Evolutionary conservation across 1,284 basidiomycete species (phyloP).

Genomic region (Xanthoconium separans): DNA sequence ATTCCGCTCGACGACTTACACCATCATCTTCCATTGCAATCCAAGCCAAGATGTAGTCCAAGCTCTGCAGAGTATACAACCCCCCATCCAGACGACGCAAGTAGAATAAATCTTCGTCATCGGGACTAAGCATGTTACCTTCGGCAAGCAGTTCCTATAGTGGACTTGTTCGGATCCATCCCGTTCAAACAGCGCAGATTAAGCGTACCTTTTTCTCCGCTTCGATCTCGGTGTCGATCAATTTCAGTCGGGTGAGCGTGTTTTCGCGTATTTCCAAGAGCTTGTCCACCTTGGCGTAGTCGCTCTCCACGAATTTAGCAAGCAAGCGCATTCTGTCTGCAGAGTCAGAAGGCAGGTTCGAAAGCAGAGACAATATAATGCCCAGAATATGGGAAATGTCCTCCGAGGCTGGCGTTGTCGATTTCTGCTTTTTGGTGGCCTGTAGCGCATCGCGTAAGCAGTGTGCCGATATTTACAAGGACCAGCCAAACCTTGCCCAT

Average conservation of each 20-base stretch:
- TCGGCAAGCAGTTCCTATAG: slow-evolving; percentile 55
- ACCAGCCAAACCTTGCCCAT: slow-evolving; percentile 80
- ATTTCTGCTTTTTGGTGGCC: slow-evolving; percentile 62
- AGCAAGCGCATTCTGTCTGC: slow-evolving; percentile 79
- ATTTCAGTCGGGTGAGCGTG: slow-evolving; percentile 57
- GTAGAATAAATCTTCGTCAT: slow-evolving; percentile 80
- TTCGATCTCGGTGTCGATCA: slow-evolving; percentile 63
- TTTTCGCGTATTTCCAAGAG: slow-evolving; percentile 84
- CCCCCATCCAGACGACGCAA: slow-evolving; percentile 83
- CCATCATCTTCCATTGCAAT: slow-evolving; percentile 98
- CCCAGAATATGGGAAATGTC: slow-evolving; percentile 87
- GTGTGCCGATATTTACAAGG: neutral
- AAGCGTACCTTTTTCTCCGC: slow-evolving; percentile 60
- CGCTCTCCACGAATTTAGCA: slow-evolving; percentile 89
- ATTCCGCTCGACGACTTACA: slow-evolving; percentile 45
- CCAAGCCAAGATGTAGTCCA: slow-evolving; percentile 95
- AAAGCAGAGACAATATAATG: slow-evolving; percentile 86
- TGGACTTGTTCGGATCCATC: neutral
- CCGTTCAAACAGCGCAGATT: neutral
- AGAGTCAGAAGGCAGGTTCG: slow-evolving; percentile 87
- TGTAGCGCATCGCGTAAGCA: slow-evolving; percentile 21
- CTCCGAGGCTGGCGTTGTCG: slow-evolving; percentile 65
- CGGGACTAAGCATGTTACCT: slow-evolving; percentile 57
- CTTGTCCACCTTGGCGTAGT: slow-evolving; percentile 93
- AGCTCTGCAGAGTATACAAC: slow-evolving; percentile 84